Base-by-base conservation (phyloP, 2,329 filamentous ascomycete species). In the Xylariaceae sp. region DNA sequence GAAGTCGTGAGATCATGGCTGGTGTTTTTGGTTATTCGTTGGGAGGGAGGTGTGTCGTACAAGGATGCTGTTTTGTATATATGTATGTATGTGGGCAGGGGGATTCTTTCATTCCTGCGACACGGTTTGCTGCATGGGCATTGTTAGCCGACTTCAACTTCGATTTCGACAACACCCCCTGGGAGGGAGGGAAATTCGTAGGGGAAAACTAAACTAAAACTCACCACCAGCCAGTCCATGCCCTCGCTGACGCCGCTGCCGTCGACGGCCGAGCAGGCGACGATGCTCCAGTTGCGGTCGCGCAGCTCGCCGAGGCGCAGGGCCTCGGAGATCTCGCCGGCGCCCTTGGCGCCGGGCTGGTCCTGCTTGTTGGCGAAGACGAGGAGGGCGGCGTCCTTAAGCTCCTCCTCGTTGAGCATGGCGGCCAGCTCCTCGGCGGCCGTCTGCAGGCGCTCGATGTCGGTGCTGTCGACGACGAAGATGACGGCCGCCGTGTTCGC, bases 321-420 rank as follows among this genome's bases (percentile, higher is more conserved):
- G 47, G 93, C 93, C 77, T 98, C 93, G 53, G 91, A 96, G 62
- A 99, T 99, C 74, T 98, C 95, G 18, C 92, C 95, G 1, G 95
- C 95, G 2, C 93, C 95, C 77, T 96, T 96, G 47, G 95, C 93
- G 18, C 95, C 95, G 1, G 93, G 93, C 75, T 98, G 92, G 77
- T 99, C 95, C 75, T 99, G 95, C 80, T 99, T 99, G 79, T 99
- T 99, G 69, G 95, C 95, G 75, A 98, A 99, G 10, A 99, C 95
- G 52, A 99, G 79, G 52, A 99, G 79, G 20, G 92, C 88, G 12
- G 95, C 93, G 70, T 98, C 95, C 71, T 91, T 90, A 52, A 99
- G 83, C 76, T 99, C 93, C 64, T 98, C 95, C 77, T 99, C 95
- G 71, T 96, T 96, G 61, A 99, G 78, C 95, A 99, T 99, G 16